Evolutionary conservation across 306 rosid species (phyloP).

Genomic region (Medicago arabica): DNA sequence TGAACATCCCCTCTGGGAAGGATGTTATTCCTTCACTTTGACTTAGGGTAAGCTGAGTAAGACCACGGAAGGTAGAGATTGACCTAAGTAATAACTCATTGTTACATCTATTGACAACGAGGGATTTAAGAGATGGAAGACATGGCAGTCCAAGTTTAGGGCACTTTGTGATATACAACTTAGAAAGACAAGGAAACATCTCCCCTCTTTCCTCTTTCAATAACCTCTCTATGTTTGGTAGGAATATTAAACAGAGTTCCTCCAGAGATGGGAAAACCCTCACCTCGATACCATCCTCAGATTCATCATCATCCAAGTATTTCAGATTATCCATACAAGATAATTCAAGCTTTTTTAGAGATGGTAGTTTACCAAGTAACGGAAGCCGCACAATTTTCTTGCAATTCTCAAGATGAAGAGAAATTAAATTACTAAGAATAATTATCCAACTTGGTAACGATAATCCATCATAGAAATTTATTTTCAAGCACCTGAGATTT

Average conservation of each 20-base stretch:
- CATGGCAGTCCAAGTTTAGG: slow-evolving; percentile 6
- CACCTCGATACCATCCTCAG: background rate
- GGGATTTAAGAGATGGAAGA: background rate
- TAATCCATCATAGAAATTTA: background rate
- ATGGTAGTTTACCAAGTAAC: slow-evolving; percentile 20
- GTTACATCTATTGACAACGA: fast-evolving
- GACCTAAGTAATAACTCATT: slow-evolving; percentile 11
- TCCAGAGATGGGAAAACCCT: slow-evolving; percentile 12
- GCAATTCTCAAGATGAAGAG: background rate
- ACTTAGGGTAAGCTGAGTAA: fast-evolving
- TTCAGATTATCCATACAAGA: fast-evolving
- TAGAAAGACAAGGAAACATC: slow-evolving; percentile 4
- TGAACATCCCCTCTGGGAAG: slow-evolving; percentile 25
- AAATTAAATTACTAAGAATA: background rate
- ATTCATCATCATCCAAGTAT: slow-evolving; percentile 7
- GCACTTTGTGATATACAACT: fast-evolving
- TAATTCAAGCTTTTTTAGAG: background rate
- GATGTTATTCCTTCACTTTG: background rate
- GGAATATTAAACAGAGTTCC: fast-evolving
- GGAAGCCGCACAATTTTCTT: background rate
- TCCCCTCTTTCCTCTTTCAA: slow-evolving; percentile 15
- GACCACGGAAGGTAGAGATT: background rate
- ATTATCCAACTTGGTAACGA: background rate
- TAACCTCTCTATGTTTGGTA: background rate
- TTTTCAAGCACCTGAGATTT: background rate